Conservation (phyloP, 1,139 yeast species). For the Dujonia santamariae region DNA sequence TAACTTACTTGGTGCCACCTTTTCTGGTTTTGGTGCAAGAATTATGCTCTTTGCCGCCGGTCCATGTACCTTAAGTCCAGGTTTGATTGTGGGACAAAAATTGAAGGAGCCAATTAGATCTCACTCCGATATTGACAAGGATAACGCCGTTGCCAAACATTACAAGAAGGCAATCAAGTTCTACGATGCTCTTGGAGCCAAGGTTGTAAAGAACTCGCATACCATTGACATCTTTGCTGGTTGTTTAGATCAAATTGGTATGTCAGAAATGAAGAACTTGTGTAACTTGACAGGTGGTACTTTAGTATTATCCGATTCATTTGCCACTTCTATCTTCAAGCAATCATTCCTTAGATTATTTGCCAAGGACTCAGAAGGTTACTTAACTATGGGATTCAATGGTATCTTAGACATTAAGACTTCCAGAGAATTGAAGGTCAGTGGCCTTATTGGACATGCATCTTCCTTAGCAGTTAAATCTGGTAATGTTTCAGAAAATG, state of each 20-base stretch:
- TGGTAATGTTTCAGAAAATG: conserved; percentile 80
- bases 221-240: conserved; percentile 95
- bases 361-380: conserved; percentile 82
- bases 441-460: conserved; percentile 95
- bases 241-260: conserved; percentile 96
- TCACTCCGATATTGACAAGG: conserved; percentile 91
- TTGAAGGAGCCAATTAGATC: conserved; percentile 96
- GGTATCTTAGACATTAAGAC: conserved; percentile 86
- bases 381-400: conserved; percentile 81
- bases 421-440: conserved; percentile 81
- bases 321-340: conserved; percentile 93
- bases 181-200: conserved; percentile 75
- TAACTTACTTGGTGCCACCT: conserved; percentile 78
- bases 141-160: conserved; percentile 74
- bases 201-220: conserved; percentile 71
- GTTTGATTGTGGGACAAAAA: conserved; percentile 88
- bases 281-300: conserved; percentile 94
- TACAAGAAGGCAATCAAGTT: conserved; percentile 87
- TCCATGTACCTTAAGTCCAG: conserved; percentile 94
- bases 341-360: conserved; percentile 89
- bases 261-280: conserved; percentile 91
- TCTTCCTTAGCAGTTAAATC: conserved; percentile 62
- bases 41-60: conserved; percentile 91
- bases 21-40: conserved; percentile 87
- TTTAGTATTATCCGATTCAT: conserved; percentile 86